A percentile compares a stretch with the other conserved stretches of the same genome.
Evolutionary conservation across 129 eudicot species (phyloP).

Genomic region (Helianthus annuus): HanXRQr2.0-SUNRISE NC_035448.2:111364001-111364500

Average conservation of each 20-base stretch:
- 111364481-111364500: background rate
- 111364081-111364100: conserved; percentile 18
- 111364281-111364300: conserved; percentile 40
- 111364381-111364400: conserved; percentile 35
- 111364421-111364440: conserved; percentile 27
- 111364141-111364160: conserved; percentile 17
- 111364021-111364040: background rate
- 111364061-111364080: conserved; percentile 16
- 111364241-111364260: conserved; percentile 18
- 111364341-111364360: conserved; percentile 51
- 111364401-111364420: conserved; percentile 28
- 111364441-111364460: conserved; percentile 15
- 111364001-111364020: background rate
- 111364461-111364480: conserved; percentile 12
- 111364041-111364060: conserved; percentile 7
- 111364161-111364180: conserved; percentile 3
- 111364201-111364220: background rate
- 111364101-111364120: conserved; percentile 46
- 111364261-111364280: conserved; percentile 35
- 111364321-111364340: conserved; percentile 41
- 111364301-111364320: conserved; percentile 40
- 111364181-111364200: background rate
- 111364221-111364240: conserved; percentile 6
- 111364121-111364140: conserved; percentile 36
- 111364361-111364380: conserved; percentile 27